Percentiles rank a stretch among this genome's conserved stretches.
These are phyloP conservation scores for Daldinia decipiens DNA, from an alignment of 495 filamentous ascomycete species.

Conservation along the genomic window DNA sequence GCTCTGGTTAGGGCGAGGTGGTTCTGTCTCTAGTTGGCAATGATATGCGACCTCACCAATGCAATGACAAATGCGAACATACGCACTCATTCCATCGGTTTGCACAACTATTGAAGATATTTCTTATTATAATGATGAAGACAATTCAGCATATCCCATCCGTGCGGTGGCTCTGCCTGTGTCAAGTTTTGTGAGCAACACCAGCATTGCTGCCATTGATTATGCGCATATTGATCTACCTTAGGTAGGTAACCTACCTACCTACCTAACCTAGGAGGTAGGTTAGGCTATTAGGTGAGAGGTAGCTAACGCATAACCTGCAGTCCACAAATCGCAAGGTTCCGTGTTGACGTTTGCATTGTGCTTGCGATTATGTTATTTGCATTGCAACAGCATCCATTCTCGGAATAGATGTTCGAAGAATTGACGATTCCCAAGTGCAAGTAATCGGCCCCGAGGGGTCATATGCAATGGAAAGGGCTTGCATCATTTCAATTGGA, in stretches of 20 bases:
- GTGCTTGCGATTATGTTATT: background rate
- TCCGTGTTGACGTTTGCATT: background rate
- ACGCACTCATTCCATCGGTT: no score
- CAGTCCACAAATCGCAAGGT: background rate
- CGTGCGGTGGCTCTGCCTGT: constrained; percentile 38
- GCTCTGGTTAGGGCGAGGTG: constrained; percentile 36
- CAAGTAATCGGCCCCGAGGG: constrained; percentile 4
- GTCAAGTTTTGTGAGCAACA: background rate
- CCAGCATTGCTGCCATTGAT: constrained; percentile 1
- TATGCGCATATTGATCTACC: constrained; percentile 33
- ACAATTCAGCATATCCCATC: constrained; percentile 15
- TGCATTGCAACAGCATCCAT: background rate
- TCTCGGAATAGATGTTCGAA: background rate
- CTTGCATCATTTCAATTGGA: constrained; percentile 19
- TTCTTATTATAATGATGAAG: background rate
- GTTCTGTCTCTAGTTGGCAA: constrained; percentile 21
- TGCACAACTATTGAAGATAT: no score
- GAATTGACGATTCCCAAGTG: constrained; percentile 4
- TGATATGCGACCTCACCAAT: background rate
- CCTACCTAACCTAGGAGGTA: background rate
- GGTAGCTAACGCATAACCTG: background rate
- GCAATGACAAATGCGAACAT: background rate
- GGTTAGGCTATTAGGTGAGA: no score
- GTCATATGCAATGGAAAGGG: constrained; percentile 1
- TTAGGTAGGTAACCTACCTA: no score